Conservation (phyloP, 495 filamentous ascomycete genomes). For the Oidiodendron maius region DNA sequence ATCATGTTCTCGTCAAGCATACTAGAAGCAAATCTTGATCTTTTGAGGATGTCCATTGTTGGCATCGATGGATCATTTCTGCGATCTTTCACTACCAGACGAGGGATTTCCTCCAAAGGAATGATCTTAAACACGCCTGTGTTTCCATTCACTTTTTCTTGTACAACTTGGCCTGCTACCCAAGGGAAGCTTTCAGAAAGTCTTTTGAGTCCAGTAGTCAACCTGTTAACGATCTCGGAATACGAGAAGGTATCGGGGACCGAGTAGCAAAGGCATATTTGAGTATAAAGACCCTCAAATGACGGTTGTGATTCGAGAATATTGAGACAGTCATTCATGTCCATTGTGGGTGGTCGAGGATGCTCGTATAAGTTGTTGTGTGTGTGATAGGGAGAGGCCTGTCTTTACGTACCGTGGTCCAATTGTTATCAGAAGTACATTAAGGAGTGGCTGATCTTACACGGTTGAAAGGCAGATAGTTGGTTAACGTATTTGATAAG, state of each 20-base stretch:
- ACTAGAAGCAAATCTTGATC: constrained; percentile 39
- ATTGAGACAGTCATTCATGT: constrained; percentile 29
- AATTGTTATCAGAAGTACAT: no score
- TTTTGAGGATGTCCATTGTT: constrained; percentile 33
- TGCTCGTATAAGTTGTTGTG: no score
- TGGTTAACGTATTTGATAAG: no score
- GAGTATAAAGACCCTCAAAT: constrained; percentile 18
- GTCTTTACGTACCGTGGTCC: no score
- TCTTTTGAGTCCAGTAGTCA: constrained; percentile 11
- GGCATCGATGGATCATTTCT: constrained; percentile 29
- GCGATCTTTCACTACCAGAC: constrained; percentile 37
- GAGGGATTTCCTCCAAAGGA: constrained; percentile 26
- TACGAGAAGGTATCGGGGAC: constrained; percentile 23
- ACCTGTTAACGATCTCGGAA: constrained; percentile 21
- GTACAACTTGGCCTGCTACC: constrained; percentile 47
- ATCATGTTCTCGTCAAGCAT: constrained; percentile 47
- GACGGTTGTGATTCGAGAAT: constrained; percentile 23
- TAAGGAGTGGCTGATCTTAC: no score
- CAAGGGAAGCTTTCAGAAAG: constrained; percentile 40
- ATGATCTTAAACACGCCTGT: constrained; percentile 39
- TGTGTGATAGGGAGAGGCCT: no score
- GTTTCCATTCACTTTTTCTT: no score
- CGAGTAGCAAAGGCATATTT: constrained; percentile 26
- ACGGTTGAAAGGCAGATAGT: no score
- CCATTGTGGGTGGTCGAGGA: no score